Evolutionary conservation across 1,284 basidiomycete species (phyloP).

Genomic region (Bothia castanella): DNA sequence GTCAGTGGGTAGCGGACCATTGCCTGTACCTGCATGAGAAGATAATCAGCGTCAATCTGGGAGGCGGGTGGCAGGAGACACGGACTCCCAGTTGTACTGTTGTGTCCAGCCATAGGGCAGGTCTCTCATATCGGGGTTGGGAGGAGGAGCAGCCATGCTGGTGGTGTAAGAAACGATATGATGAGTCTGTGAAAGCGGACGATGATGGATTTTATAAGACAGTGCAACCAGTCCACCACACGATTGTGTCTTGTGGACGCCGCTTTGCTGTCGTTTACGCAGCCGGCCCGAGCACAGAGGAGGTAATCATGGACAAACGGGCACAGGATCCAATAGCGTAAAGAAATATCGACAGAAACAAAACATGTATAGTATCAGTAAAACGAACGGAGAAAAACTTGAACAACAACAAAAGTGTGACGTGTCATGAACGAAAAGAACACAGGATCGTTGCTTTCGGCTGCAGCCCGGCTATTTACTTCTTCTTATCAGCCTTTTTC

Average conservation of each 20-base stretch:
- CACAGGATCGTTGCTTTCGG: slow-evolving; percentile 3
- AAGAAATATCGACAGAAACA: slow-evolving; percentile 30
- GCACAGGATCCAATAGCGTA: slow-evolving; percentile 22
- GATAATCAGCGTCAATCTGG: slow-evolving; percentile 21
- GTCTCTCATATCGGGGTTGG: slow-evolving; percentile 59
- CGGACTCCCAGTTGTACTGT: slow-evolving; percentile 66
- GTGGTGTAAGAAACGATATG: slow-evolving; percentile 5
- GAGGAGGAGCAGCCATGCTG: slow-evolving; percentile 45
- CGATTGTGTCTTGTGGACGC: slow-evolving; percentile 28
- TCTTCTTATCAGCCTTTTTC: slow-evolving; percentile 37
- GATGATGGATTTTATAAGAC: slow-evolving; percentile 29
- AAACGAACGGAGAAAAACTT: slow-evolving; percentile 10
- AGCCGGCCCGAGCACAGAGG: slow-evolving; percentile 23
- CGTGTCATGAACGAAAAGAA: slow-evolving; percentile 9
- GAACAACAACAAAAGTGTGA: slow-evolving; percentile 9
- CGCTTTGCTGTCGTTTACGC: slow-evolving; percentile 36
- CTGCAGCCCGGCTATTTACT: slow-evolving; percentile 14
- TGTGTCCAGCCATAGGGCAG: slow-evolving; percentile 67
- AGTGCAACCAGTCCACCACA: slow-evolving; percentile 22
- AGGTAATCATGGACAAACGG: slow-evolving; percentile 6
- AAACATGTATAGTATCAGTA: slow-evolving; percentile 28
- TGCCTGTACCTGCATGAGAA: slow-evolving; percentile 52
- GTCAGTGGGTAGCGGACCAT: slow-evolving; percentile 45
- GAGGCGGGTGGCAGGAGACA: slow-evolving; percentile 20
- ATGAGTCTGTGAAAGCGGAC: slow-evolving; percentile 9